A percentile compares a stretch with the other conserved stretches of the same genome.
phyloP scores from a whole-genome alignment of 495 filamentous ascomycete species.

The Talaromyces adpressus region DNA sequence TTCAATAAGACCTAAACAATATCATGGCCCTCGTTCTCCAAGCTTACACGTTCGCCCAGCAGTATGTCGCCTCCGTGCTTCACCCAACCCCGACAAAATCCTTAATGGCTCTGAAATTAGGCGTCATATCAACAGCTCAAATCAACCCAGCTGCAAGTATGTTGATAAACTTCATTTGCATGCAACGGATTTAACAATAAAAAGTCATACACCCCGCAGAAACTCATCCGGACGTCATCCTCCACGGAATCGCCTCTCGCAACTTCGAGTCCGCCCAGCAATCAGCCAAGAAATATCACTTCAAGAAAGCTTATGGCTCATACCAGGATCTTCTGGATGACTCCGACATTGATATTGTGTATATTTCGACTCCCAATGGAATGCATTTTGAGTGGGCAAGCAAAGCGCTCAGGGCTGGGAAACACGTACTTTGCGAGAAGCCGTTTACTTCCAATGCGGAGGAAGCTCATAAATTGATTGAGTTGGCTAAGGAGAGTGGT shows the following conservation, averaged over 20 bases:
- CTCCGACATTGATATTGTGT: conserved; percentile 13
- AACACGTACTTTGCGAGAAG: conserved; percentile 37
- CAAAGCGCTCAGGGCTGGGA: conserved; percentile 19
- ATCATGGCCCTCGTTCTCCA: conserved; percentile 22
- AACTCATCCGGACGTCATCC: conserved; percentile 17
- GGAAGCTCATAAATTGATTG: conserved; percentile 21
- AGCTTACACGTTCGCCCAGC: conserved; percentile 17
- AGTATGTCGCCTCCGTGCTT: conserved; percentile 16
- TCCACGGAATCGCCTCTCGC: conserved; percentile 20
- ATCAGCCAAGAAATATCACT: conserved; percentile 24
- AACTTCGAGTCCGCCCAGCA: conserved; percentile 10
- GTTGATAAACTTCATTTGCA: neutral
- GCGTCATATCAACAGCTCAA: conserved; percentile 16
- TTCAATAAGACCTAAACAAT: neutral
- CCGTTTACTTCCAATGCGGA: conserved; percentile 26
- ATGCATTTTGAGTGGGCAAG: conserved; percentile 11
- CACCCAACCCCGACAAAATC: conserved; percentile 14
- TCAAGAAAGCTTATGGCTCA: conserved; percentile 10
- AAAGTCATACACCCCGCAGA: conserved; percentile 16
- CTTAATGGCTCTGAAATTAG: conserved; percentile 15
- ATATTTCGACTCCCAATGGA: conserved; percentile 13
- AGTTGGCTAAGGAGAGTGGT: conserved; percentile 7
- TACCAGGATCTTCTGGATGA: conserved; percentile 13
- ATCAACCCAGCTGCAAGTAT: conserved; percentile 17
- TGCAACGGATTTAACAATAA: neutral